Evolutionary conservation across 305 asterid species (phyloP), one percentile per base, ranked within the genome.

Genomic region (Plantago rigida): DNA sequence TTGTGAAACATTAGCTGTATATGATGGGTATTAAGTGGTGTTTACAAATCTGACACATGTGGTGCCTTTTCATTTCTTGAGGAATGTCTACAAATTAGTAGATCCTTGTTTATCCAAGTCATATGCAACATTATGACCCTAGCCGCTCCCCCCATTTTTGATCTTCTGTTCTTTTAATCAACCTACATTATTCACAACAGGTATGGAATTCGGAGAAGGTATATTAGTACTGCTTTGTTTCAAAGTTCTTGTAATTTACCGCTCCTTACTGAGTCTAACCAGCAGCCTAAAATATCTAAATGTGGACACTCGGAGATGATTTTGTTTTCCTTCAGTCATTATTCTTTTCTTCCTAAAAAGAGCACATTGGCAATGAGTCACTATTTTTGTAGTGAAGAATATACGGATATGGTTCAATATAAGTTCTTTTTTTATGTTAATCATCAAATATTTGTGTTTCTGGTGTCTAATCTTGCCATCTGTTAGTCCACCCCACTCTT

Each of bases 11-110:
- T 8, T 36, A 36, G 6, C 44, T 36, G 44, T 36, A 36, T 36
- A 36, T 36, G 44, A 36, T 36, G 44, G 44, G 5, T 36, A 31
- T n/a, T n/a, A n/a, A n/a, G n/a, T n/a, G n/a, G 34, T 47, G 52
- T 13, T 13, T 54, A 44, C 29, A 60, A 51, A 34, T 15, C 14
- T 4, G 51, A 17, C 11, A 7, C 13, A 26, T 12, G 17, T 10
- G 45, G 45, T 9, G 45, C 45, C 12, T 39, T 39, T 8, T 39
- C 8, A 7, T 39, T 24, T 50, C 22, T 10, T 60, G 56, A 47
- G 31, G 47, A 36, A 47, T 65, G 34, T 47, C 9, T 29, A n/a
- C 31, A 53, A 51, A 26, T 50, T 42, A 51, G 34, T 58, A n/a
- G 17, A 49, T 29, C 60, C 42, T 15, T 39, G 44, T 31, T 4